Percentiles rank a stretch among this genome's conserved stretches.
Evolutionary conservation across 495 filamentous ascomycete genomes (phyloP).

Genomic region (Penicillium daleae): DNA sequence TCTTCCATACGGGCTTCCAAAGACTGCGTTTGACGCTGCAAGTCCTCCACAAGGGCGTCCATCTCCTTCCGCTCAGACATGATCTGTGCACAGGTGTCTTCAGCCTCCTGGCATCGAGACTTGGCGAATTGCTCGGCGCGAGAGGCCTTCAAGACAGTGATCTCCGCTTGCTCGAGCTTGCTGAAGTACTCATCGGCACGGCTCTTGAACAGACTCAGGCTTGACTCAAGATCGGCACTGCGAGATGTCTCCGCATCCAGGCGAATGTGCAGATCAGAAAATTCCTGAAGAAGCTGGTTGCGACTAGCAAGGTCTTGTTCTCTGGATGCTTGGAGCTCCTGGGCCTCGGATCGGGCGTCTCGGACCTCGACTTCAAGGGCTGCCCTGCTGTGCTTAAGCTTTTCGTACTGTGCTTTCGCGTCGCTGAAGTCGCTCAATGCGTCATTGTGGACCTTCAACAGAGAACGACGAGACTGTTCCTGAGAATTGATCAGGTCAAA

Average conservation of each 20-base stretch:
- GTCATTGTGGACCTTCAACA: slow-evolving; percentile 83
- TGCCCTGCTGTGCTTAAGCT: slow-evolving; percentile 76
- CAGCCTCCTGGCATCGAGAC: slow-evolving; percentile 82
- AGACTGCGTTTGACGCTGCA: slow-evolving; percentile 85
- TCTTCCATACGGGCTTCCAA: slow-evolving; percentile 93
- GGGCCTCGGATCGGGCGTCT: slow-evolving; percentile 79
- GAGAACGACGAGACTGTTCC: slow-evolving; percentile 80
- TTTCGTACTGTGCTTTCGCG: slow-evolving; percentile 83
- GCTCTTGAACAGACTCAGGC: slow-evolving; percentile 85
- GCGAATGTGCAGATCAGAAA: slow-evolving; percentile 90
- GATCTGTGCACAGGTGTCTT: slow-evolving; percentile 86
- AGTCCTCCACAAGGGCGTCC: slow-evolving; percentile 84
- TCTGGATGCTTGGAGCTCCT: slow-evolving; percentile 72
- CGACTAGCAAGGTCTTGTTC: slow-evolving; percentile 86
- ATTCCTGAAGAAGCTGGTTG: slow-evolving; percentile 87
- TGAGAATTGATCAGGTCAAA: slow-evolving; percentile 93
- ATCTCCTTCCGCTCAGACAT: slow-evolving; percentile 92
- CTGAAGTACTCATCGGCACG: slow-evolving; percentile 96
- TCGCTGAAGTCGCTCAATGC: slow-evolving; percentile 83
- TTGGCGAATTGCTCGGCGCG: slow-evolving; percentile 94
- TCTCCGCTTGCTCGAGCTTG: slow-evolving; percentile 96
- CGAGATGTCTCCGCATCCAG: slow-evolving; percentile 88
- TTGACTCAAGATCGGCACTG: slow-evolving; percentile 80
- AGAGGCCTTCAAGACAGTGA: slow-evolving; percentile 88
- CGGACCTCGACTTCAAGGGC: slow-evolving; percentile 87